A percentile compares a stretch with the other conserved stretches of the same genome.
Evolutionary conservation across 495 filamentous ascomycete genomes (phyloP).

Genomic region (Aspergillus nanangensis): DNA sequence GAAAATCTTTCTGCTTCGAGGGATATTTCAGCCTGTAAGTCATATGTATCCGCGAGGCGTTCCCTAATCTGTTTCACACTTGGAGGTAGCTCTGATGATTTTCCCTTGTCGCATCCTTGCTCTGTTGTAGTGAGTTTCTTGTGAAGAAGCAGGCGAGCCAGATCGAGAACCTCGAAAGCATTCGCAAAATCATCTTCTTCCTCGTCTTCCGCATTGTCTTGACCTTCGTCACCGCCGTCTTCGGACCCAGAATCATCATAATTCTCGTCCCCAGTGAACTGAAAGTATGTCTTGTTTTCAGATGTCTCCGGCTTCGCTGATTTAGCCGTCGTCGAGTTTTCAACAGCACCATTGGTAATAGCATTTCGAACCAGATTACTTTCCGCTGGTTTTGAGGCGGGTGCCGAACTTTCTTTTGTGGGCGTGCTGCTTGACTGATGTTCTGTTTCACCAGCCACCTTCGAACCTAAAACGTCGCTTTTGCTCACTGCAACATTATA

Average conservation of each 20-base stretch:
- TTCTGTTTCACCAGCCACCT: slow-evolving; percentile 58
- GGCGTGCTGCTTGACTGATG: slow-evolving; percentile 29
- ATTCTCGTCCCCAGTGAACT: slow-evolving; percentile 92
- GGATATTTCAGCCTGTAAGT: slow-evolving; percentile 88
- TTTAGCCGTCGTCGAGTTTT: slow-evolving; percentile 33
- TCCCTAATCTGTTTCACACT: slow-evolving; percentile 65
- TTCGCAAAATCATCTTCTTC: slow-evolving; percentile 88
- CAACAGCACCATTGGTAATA: slow-evolving; percentile 17
- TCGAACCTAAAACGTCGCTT: slow-evolving; percentile 87
- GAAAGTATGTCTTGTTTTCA: slow-evolving; percentile 70
- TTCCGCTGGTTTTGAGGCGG: slow-evolving; percentile 11
- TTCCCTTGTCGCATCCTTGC: slow-evolving; percentile 38
- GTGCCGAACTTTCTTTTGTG: slow-evolving; percentile 10
- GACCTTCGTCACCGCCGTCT: slow-evolving; percentile 49
- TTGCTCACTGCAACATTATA: slow-evolving; percentile 92
- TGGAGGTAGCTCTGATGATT: slow-evolving; percentile 47
- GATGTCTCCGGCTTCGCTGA: slow-evolving; percentile 31
- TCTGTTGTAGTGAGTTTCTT: slow-evolving; percentile 55
- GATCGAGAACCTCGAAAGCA: slow-evolving; percentile 88
- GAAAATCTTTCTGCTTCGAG: slow-evolving; percentile 88
- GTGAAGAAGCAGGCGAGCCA: slow-evolving; percentile 76
- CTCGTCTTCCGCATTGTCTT: slow-evolving; percentile 51
- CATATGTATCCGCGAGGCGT: slow-evolving; percentile 83
- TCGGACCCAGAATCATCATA: slow-evolving; percentile 76
- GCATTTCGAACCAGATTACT: slow-evolving; percentile 26